Conservation (phyloP, 495 filamentous ascomycete species). For the Saxophila tyrrhenica region DNA sequence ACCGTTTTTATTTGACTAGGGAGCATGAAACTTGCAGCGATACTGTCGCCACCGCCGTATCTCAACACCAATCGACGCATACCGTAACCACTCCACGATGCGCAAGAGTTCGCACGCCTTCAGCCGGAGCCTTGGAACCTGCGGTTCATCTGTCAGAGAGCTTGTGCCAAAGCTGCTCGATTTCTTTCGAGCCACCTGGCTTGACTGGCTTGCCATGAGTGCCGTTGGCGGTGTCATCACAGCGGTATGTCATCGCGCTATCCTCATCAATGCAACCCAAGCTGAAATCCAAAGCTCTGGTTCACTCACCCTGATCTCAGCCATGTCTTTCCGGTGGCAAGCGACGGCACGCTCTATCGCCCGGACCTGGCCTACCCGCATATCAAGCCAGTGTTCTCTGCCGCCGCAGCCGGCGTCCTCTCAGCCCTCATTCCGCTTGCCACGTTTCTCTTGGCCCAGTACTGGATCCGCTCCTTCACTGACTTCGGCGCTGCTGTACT, state of each 20-base stretch:
- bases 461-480: neutral
- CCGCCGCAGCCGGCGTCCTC: neutral
- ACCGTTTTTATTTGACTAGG: too few relatives aligned
- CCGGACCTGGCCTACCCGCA: neutral
- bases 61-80: neutral
- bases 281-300: neutral
- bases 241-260: neutral
- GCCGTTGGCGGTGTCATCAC: neutral
- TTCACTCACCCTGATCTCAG: neutral
- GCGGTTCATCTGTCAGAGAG: neutral
- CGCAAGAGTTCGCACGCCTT: neutral
- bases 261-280: neutral
- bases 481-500: neutral
- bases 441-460: neutral
- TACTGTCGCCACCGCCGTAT: neutral
- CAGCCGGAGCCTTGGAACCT: neutral
- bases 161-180: neutral
- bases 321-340: neutral
- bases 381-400: neutral
- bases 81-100: neutral
- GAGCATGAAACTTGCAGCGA: too few relatives aligned
- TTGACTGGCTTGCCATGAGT: neutral
- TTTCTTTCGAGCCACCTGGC: neutral
- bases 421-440: neutral
- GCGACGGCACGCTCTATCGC: neutral